These are phyloP conservation scores for Calamus simplicifolius DNA, from an alignment of 176 grass and related monocot genomes.

Conservation along the genomic window DNA sequence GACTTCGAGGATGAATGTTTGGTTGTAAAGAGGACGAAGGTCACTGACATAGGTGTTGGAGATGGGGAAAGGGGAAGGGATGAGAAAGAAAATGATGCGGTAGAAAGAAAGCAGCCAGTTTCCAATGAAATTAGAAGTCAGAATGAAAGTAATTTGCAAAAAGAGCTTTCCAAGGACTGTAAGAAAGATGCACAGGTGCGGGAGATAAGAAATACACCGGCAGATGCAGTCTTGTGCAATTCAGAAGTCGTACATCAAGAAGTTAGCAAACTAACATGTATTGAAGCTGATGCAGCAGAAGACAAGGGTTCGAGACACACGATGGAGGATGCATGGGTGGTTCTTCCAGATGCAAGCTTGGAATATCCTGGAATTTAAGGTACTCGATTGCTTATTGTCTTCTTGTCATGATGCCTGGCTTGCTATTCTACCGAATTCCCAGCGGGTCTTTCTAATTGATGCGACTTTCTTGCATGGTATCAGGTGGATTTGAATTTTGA, in stretches of 20 bases:
- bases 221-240: constrained; percentile 17
- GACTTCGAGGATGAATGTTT: constrained; percentile 16
- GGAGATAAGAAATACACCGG: background rate
- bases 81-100: background rate
- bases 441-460: no score
- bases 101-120: background rate
- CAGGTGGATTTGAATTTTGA: no score
- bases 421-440: background rate
- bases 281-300: constrained; percentile 77
- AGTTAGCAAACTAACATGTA: constrained; percentile 19
- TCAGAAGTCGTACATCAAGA: constrained; percentile 14
- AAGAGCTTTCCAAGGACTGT: constrained; percentile 11
- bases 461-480: no score
- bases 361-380: constrained; percentile 54
- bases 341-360: constrained; percentile 41
- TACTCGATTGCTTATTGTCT: constrained; percentile 2
- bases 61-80: background rate
- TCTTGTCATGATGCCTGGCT: background rate
- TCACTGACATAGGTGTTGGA: background rate
- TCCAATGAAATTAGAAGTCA: constrained; percentile 20
- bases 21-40: constrained; percentile 37
- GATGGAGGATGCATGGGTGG: constrained; percentile 83
- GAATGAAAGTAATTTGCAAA: constrained; percentile 1
- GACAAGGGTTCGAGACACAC: constrained; percentile 78
- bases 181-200: background rate